Base-by-base conservation (phyloP, 352 stramenopile genomes). In the Phytophthora syringae region DNA sequence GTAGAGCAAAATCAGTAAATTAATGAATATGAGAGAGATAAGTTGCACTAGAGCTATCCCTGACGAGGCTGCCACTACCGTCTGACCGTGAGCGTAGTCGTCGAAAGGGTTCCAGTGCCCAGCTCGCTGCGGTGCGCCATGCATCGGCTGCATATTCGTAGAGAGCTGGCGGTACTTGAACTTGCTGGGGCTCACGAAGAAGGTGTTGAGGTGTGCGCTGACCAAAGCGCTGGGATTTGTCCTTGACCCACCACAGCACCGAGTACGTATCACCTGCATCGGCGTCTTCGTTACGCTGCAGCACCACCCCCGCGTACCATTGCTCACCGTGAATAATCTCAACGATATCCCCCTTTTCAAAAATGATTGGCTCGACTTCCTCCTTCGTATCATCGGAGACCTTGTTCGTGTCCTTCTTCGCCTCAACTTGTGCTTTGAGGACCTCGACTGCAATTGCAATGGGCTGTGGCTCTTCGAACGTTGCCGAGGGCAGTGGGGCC, bases 241-340 rank as follows among this genome's bases (percentile, higher is more conserved):
- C 80, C 27, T 88, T 76, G 64, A 89, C 82, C 83, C 86, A 94
- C 86, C 86, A 94, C 11, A 92, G 45, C 28, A 94, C 80, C 42
- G 86, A 88, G 71, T 94, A 94, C 15, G 74, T 85, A n/a, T 75
- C 67, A 18, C 50, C 62, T 53, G 71, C 67, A 11, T 49, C 74
- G 5, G 48, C 52, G 52, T 82, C 76, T 43, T 71, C 65, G 45
- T 91, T 90, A 48, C 70, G 73, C 32, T 90, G 75, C 44, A 92
- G 68, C 36, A 92, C 64, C 45, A 90, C 84, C 15, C 83, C 85
- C 0, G 74, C 78, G 44, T 88, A 90, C 85, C 85, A 93, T 44
- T 84, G 44, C 20, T 59, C 70, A 47, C 76, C 72, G 34, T 84
- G 76, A 7, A 74, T 30, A 10, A 91, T 76, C 60, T 94, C 84